Percentiles rank a stretch among this genome's conserved stretches.
Conservation (phyloP, 2,329 filamentous ascomycete genomes). For the Ophiostoma sp. region DNA sequence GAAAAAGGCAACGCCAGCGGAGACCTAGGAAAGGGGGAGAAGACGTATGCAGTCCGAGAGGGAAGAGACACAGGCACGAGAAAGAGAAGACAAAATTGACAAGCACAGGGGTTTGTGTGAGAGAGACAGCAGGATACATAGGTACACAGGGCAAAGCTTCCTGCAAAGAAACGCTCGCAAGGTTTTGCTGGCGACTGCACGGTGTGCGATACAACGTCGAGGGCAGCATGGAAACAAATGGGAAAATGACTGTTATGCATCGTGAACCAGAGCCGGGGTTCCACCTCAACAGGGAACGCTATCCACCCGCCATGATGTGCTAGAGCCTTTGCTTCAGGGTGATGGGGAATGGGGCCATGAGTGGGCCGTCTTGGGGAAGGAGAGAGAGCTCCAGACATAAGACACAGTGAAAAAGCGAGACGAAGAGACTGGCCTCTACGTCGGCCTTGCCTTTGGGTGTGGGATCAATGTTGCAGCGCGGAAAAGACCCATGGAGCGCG, state of each 20-base stretch:
- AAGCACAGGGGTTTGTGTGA: background rate
- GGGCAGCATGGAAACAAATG: slow-evolving; percentile 13
- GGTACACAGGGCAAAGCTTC: background rate
- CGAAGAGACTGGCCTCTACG: background rate
- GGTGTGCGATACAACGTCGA: slow-evolving; percentile 14
- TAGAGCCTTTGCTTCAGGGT: slow-evolving; percentile 23
- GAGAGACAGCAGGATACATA: background rate
- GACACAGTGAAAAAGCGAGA: background rate
- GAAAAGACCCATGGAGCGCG: background rate
- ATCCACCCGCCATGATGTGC: background rate
- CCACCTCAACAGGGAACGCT: background rate
- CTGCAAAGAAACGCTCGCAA: slow-evolving; percentile 4
- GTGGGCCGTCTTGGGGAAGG: slow-evolving; percentile 16
- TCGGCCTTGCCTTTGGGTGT: background rate
- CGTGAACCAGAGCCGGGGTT: slow-evolving; percentile 12
- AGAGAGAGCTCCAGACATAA: slow-evolving; percentile 1
- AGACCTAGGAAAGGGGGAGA: background rate
- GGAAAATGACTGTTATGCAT: slow-evolving; percentile 17
- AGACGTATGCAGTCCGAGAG: background rate
- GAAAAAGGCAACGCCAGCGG: background rate
- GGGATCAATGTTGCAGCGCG: background rate
- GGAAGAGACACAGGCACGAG: background rate
- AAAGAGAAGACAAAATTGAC: background rate
- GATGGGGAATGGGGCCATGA: slow-evolving; percentile 26
- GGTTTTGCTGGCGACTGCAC: slow-evolving; percentile 2